Percentiles rank a stretch among this genome's conserved stretches.
Evolutionary conservation across 2,329 filamentous ascomycete genomes (phyloP).

Genomic region (Akanthomyces dipterigenus): DNA sequence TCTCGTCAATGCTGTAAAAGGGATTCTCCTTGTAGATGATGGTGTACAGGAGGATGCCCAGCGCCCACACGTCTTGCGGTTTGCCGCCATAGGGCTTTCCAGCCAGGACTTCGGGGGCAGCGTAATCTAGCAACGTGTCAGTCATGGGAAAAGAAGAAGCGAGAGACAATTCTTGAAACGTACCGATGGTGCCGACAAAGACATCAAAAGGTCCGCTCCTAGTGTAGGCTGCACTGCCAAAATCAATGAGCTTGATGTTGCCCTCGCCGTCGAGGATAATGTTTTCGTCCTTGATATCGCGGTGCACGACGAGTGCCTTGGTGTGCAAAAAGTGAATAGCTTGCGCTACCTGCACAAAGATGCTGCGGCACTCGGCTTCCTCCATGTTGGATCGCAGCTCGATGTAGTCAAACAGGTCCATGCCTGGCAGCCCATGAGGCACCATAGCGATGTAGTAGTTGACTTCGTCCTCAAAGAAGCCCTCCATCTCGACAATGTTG

Average conservation of each 20-base stretch:
- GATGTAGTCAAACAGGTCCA: constrained; percentile 99
- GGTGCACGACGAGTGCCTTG: constrained; percentile 85
- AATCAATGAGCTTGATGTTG: constrained; percentile 94
- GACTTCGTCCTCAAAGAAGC: constrained; percentile 70
- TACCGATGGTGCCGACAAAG: constrained; percentile 97
- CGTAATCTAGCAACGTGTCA: constrained; percentile 63
- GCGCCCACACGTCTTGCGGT: constrained; percentile 96
- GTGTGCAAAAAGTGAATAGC: constrained; percentile 89
- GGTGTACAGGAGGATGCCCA: constrained; percentile 94
- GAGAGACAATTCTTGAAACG: constrained; percentile 24
- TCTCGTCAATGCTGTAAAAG: constrained; percentile 98
- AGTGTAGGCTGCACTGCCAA: constrained; percentile 96
- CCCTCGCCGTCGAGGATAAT: constrained; percentile 93
- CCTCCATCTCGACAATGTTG: constrained; percentile 67
- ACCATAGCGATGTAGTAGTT: constrained; percentile 99
- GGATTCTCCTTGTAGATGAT: constrained; percentile 99
- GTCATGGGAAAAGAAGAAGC: not conserved
- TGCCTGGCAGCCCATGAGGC: constrained; percentile 88
- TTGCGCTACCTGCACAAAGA: constrained; percentile 87
- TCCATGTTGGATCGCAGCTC: constrained; percentile 96
- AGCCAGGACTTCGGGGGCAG: constrained; percentile 92
- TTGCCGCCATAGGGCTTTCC: constrained; percentile 89
- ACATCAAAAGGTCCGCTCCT: constrained; percentile 98
- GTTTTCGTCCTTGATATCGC: constrained; percentile 99
- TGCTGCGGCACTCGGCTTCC: constrained; percentile 85